Conservation (phyloP, 148 eudicot genomes). For the Fagopyrum esculentum region DNA sequence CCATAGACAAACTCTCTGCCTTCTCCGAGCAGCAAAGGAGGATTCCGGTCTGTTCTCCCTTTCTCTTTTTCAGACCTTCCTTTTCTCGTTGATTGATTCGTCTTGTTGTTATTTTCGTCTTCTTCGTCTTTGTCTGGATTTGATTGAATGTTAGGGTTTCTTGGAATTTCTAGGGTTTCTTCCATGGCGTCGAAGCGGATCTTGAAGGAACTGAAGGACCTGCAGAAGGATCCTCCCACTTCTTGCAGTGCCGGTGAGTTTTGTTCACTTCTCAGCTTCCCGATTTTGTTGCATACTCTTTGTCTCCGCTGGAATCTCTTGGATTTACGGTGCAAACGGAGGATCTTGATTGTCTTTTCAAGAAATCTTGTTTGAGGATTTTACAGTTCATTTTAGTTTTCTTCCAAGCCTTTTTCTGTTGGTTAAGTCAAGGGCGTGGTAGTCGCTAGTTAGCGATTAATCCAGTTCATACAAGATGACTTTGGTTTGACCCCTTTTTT, state of each 20-base stretch:
- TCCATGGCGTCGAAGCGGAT: slow-evolving; percentile 18
- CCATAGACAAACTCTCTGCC: background rate
- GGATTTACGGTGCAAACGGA: background rate
- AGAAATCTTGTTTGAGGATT: background rate
- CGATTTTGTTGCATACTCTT: background rate
- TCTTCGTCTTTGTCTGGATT: background rate
- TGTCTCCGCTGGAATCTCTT: background rate
- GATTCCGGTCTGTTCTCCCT: slow-evolving; percentile 4
- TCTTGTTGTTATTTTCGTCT: background rate
- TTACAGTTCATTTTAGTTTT: background rate
- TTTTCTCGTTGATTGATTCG: background rate
- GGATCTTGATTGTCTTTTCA: slow-evolving; percentile 1
- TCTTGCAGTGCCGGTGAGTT: slow-evolving; percentile 15
- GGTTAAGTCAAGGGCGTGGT: background rate
- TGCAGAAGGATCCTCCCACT: slow-evolving; percentile 18
- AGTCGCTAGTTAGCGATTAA: background rate
- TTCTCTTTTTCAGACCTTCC: background rate
- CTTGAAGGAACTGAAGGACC: slow-evolving; percentile 17
- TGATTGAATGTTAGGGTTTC: background rate
- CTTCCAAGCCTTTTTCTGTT: background rate
- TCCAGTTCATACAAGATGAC: background rate
- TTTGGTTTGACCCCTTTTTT: background rate
- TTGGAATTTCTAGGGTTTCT: slow-evolving; percentile 5
- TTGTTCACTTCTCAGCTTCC: background rate
- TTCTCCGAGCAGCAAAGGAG: background rate